Evolutionary conservation across 75 land plant species (phyloP), one percentile per base, ranked within the genome.

Genomic region (Isoetes taiwanensis): DNA sequence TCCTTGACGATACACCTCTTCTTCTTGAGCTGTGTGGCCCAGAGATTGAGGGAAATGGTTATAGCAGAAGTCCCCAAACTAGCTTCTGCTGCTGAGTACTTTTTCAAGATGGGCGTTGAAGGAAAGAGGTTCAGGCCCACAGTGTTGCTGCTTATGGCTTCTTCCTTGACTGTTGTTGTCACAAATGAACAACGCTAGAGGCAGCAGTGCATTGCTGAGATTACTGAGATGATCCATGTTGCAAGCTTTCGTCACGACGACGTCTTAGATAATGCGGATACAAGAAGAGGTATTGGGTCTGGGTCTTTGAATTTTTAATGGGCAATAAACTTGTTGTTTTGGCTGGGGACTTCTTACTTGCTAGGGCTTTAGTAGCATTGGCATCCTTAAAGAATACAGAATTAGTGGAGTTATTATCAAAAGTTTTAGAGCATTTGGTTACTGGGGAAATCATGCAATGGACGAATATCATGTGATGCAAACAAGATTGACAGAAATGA

Each of bases 361-460:
- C 50, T n/a, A 16, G 50, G 4, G 50, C 50, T n/a, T 19, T 23
- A 5, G 16, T 46, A 6, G 23, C 12, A 5, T 23, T 46, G 12
- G 16, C 50, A 6, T 19, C 50, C 8, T 23, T 46, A 6, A 6
- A 46, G 50, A 46, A 46, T n/a, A 23, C 16, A 16, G 50, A 46
- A n/a, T 19, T 46, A n/a, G 50, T 46, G 12, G 50, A 23, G 4
- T 23, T 46, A 5, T 19, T 46, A 23, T 46, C 50, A 5, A 46
- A 46, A 46, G 50, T 46, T 8, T 23, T 46, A 5, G 50, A 46
- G 50, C 50, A 46, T 19, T n/a, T 46, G n/a, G 50, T 46, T 4
- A 23, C 50, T 8, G 50, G 50, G n/a, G 50, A 46, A n/a, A 23
- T 46, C 8, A 46, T 46, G 50, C 50, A 46, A n/a, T 46, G 50